A percentile compares a stretch with the other conserved stretches of the same genome.
phyloP scores from a whole-genome alignment of 1,139 yeast species.

The Pichia sp. region DNA sequence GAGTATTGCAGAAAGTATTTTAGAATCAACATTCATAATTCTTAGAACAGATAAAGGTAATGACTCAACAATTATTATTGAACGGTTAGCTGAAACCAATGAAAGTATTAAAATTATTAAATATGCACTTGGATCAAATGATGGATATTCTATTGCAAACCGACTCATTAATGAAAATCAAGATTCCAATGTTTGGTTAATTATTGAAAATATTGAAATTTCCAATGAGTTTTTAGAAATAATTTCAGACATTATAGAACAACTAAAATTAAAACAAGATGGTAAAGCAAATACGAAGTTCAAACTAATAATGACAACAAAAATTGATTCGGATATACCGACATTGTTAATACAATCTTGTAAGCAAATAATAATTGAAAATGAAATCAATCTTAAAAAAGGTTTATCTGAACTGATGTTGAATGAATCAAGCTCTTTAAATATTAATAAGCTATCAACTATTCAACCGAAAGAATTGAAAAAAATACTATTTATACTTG shows the following conservation, averaged over 20 bases:
- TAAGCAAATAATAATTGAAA: constrained; percentile 52
- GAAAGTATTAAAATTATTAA: constrained; percentile 31
- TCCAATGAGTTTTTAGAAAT: constrained; percentile 56
- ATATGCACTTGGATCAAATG: constrained; percentile 73
- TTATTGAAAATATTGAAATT: constrained; percentile 75
- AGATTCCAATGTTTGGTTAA: constrained; percentile 54
- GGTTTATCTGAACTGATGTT: constrained; percentile 23
- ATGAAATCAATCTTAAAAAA: constrained; percentile 52
- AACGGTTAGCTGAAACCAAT: constrained; percentile 40
- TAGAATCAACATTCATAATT: constrained; percentile 30
- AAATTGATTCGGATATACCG: constrained; percentile 46
- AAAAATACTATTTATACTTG: constrained; percentile 47
- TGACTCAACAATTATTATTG: constrained; percentile 60
- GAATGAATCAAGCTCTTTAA: constrained; percentile 38
- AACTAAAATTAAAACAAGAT: constrained; percentile 13
- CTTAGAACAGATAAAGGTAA: constrained; percentile 56
- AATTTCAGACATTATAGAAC: constrained; percentile 42
- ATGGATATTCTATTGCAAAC: constrained; percentile 54
- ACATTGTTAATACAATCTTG: constrained; percentile 46
- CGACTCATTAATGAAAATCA: constrained; percentile 43
- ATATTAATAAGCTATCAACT: constrained; percentile 19
- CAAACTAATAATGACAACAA: constrained; percentile 57
- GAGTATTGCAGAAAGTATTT: constrained; percentile 9
- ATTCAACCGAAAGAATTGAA: constrained; percentile 39
- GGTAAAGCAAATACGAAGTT: constrained; percentile 28